Evolutionary conservation across 2,329 filamentous ascomycete genomes (phyloP), one percentile per base, ranked within the genome.

Genomic region (Monilinia aucupariae): DNA sequence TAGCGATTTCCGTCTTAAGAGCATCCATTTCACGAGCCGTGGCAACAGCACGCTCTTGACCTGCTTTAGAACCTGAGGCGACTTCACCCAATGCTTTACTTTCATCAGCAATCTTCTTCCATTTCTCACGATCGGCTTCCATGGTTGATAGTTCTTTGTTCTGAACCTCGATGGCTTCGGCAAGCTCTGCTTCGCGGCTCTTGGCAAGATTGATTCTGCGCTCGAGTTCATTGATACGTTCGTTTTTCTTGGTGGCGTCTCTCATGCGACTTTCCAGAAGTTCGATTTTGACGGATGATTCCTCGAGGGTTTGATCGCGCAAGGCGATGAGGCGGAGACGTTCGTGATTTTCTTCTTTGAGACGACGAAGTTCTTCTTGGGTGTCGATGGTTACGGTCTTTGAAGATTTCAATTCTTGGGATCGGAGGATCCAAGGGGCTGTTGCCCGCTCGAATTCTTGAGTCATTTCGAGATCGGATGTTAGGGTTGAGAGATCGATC

Each of bases 241-340:
- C 84, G 17, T 89, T 85, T 76, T 93, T 92, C 73, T 89, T 86
- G 67, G 86, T 85, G 7, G 90, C 90, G 72, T 96, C 92, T 64
- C 87, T 86, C 87, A 94, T 92, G 63, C 91, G 83, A 9, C 90
- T 90, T 75, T 96, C 90, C 45, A 97, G 85, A 48, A 94, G 90
- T 76, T 97, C 93, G 69, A 97, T 96, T 75, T 94, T 92, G 69
- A 97, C 88, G n/a, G 88, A 84, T 30, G 90, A 83, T 64, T 96
- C 93, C 74, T 96, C 92, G 59, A 96, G 84, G 43, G 88, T 87
- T 73, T 92, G 90, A 68, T 96, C 91, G 66, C 88, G 86, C 67
- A 87, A 82, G 1, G 88, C 85, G 63, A 91, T 82, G 4, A 84
- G 81, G 61, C 88, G 86, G 4, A 90, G 88, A 25, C 89, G 86